Evolutionary conservation across 208 protist species (phyloP).

Genomic region (Acanthamoeba triangularis): DNA sequence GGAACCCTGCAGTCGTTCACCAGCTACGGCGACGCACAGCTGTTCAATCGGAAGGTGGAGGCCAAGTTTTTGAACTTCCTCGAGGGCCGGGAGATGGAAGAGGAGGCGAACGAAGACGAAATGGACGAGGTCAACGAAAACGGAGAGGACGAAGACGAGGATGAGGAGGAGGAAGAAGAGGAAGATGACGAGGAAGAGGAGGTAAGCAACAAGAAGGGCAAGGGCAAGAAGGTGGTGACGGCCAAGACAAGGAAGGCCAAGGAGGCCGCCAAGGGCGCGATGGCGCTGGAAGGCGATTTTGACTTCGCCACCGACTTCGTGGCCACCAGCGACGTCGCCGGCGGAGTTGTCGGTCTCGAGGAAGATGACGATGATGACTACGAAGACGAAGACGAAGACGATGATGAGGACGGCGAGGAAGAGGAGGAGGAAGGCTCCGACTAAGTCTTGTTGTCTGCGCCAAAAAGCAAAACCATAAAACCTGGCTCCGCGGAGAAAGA

Average conservation of each 20-base stretch:
- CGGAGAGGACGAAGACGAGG: background rate
- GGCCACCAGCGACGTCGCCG: slow-evolving; percentile 14
- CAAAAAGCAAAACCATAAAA: too few species aligned
- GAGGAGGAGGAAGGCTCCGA: background rate
- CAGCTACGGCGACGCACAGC: background rate
- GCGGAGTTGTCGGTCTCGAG: background rate
- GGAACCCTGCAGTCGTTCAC: background rate
- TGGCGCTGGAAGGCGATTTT: slow-evolving; percentile 20
- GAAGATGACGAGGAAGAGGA: background rate
- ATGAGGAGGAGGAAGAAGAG: background rate
- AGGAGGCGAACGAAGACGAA: background rate
- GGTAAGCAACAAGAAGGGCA: background rate
- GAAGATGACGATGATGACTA: background rate
- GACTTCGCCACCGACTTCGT: slow-evolving; percentile 36
- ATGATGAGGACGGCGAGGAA: too few species aligned
- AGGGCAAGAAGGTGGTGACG: background rate
- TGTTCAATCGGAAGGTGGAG: slow-evolving; percentile 4
- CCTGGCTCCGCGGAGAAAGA: too few species aligned
- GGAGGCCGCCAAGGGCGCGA: slow-evolving; percentile 4
- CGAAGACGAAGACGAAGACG: background rate
- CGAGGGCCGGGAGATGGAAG: slow-evolving; percentile 14
- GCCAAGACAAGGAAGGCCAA: background rate
- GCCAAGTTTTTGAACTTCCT: slow-evolving; percentile 39
- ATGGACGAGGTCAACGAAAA: background rate
- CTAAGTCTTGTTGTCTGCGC: too few species aligned